A percentile compares a stretch with the other conserved stretches of the same genome.
Conservation (phyloP, 345 rosid genomes). For the Crucihimalaya himalaica region DNA sequence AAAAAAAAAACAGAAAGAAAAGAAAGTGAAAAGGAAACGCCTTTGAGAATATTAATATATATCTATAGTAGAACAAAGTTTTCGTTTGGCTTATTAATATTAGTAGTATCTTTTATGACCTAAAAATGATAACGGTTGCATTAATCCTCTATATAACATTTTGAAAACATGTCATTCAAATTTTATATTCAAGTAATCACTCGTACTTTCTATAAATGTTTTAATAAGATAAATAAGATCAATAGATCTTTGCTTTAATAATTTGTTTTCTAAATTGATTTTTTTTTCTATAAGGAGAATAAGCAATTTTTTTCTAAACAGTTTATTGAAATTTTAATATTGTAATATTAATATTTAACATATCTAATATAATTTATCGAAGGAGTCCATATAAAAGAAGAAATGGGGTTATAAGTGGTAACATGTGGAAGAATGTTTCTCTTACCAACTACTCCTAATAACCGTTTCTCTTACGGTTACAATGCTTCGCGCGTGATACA, state of each 20-base stretch:
- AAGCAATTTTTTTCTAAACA: too few species aligned
- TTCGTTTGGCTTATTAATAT: slow-evolving; percentile 39
- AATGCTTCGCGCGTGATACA: slow-evolving; percentile 10
- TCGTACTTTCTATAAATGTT: background rate
- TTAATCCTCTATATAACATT: background rate
- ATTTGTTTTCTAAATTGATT: too few species aligned
- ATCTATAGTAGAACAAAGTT: slow-evolving; percentile 30
- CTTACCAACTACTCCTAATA: slow-evolving; percentile 31
- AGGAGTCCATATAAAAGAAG: too few species aligned
- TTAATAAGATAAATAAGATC: too few species aligned
- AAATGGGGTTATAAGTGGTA: background rate
- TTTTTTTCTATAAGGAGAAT: too few species aligned
- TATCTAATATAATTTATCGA: too few species aligned
- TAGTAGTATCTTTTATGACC: background rate
- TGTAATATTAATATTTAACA: too few species aligned
- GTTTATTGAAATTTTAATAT: too few species aligned
- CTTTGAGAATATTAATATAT: background rate
- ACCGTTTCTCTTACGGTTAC: slow-evolving; percentile 30
- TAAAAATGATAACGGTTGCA: background rate
- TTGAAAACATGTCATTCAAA: background rate
- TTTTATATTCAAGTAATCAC: background rate
- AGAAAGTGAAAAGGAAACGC: slow-evolving; percentile 16
- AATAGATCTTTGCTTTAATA: too few species aligned
- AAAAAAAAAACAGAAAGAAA: background rate
- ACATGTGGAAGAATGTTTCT: slow-evolving; percentile 20